Percentiles rank a stretch among this genome's conserved stretches.
Conservation (phyloP, 305 asterid species). For the Ilex paraguariensis region DNA sequence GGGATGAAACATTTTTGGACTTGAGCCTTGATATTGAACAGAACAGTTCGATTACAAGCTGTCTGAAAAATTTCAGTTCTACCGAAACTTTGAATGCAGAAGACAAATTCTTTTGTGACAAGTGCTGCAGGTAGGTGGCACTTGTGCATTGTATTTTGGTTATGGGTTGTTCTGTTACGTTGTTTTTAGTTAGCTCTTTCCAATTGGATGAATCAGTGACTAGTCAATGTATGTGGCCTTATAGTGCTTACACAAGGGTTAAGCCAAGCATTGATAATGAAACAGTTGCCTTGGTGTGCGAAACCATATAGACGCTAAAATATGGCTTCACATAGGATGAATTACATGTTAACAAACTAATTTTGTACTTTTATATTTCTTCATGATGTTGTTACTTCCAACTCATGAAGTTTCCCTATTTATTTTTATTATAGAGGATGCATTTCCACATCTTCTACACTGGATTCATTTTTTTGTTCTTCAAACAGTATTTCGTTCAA, state of each 20-base stretch:
- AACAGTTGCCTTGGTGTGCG: neutral
- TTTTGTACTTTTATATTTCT: too few species aligned
- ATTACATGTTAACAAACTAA: too few species aligned
- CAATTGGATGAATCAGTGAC: too few species aligned
- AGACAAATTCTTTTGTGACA: constrained; percentile 90
- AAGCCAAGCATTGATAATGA: neutral
- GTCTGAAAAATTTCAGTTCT: constrained; percentile 82
- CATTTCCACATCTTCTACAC: too few species aligned
- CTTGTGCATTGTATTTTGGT: neutral
- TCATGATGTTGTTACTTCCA: too few species aligned
- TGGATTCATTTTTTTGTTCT: too few species aligned
- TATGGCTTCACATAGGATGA: too few species aligned
- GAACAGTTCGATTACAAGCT: constrained; percentile 87
- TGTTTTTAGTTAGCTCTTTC: neutral
- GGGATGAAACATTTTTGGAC: constrained; percentile 90
- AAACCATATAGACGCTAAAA: neutral
- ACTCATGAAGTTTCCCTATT: too few species aligned
- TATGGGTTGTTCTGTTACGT: too few species aligned
- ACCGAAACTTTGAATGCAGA: constrained; percentile 88
- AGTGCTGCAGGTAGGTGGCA: constrained; percentile 72
- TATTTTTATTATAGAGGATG: too few species aligned
- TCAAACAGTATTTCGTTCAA: too few species aligned
- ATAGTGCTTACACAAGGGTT: too few species aligned
- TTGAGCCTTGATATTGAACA: constrained; percentile 93
- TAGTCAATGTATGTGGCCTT: neutral